These are phyloP conservation scores for Nitzschia sp. DNA, from an alignment of 108 stramenopile genomes.

Conservation along the genomic window DNA sequence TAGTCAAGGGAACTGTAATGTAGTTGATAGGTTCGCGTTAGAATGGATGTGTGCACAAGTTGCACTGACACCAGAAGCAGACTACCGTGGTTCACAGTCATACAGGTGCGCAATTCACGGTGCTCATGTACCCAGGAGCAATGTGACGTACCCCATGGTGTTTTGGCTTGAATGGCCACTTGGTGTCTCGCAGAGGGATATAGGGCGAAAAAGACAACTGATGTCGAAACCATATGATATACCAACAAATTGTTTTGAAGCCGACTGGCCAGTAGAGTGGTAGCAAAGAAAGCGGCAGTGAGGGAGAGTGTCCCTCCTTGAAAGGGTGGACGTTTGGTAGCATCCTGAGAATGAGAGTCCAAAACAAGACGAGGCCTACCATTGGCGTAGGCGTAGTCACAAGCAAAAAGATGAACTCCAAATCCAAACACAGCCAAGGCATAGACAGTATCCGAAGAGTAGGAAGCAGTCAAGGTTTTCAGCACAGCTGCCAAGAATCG, in stretches of 20 bases:
- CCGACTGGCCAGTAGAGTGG: conserved; percentile 65
- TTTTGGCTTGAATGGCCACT: conserved; percentile 22
- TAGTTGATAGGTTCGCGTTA: background rate
- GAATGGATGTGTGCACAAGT: too few relatives aligned
- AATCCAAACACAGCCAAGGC: conserved; percentile 63
- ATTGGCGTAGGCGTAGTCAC: conserved; percentile 74
- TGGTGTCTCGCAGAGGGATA: conserved; percentile 64
- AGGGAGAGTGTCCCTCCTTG: conserved; percentile 68
- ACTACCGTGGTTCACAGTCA: too few relatives aligned
- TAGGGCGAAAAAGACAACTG: conserved; percentile 69
- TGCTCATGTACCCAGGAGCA: background rate
- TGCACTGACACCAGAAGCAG: too few relatives aligned
- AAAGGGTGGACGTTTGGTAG: conserved; percentile 55
- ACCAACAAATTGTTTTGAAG: conserved; percentile 45
- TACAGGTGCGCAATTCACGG: too few relatives aligned
- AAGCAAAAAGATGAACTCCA: conserved; percentile 58
- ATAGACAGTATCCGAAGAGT: conserved; percentile 71
- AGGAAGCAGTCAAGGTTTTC: conserved; percentile 72
- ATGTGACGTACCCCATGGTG: conserved; percentile 28
- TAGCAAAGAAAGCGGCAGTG: conserved; percentile 72
- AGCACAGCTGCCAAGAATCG: conserved; percentile 54
- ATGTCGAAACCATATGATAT: conserved; percentile 50
- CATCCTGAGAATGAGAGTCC: background rate
- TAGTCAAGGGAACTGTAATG: conserved; percentile 12
- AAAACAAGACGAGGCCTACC: conserved; percentile 15